Evolutionary conservation across 257 asterid species (phyloP), one percentile per base, ranked within the genome.

Genomic region (Lavandula angustifolia): DNA sequence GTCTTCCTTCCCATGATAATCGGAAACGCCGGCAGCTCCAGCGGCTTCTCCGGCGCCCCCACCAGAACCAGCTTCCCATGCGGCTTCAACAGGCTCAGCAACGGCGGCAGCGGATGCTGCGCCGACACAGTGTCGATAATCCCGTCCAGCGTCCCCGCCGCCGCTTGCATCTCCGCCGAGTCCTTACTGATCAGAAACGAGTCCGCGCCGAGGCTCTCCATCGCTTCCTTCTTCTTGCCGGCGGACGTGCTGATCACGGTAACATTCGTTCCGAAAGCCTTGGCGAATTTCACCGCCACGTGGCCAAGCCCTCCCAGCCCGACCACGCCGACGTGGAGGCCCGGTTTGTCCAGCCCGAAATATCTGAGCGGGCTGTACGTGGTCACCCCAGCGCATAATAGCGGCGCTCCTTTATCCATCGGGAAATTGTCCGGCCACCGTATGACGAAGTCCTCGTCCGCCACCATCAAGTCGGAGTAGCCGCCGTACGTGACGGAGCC

Each of bases 261-360:
- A 0, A 80, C 85, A 37, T 71, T 60, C 2, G 64, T 33, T 1
- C 82, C 82, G 17, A 80, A 74, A 0, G 82, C 85, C 60, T 80
- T 80, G 18, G 76, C 74, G 33, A 76, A 73, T 6, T 74, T 80
- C 0, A 80, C 78, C 1, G 78, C 85, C 17, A 80, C 78, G 13
- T 80, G 85, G 68, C 85, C 85, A 5, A 80, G 75, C 44, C 85
- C 85, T 6, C 85, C 85, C 11, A 76, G 71, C 56, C 85, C 85
- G 31, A 73, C 78, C 0, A 80, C 73, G 6, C 85, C 85, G 12
- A 80, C 3, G 68, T 14, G 59, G 48, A 66, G 67, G n/a, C 80
- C 82, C 3, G 85, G 82, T 63, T 60, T 68, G 66, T 76, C 78
- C 11, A 80, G 78, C 22, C 73, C 75, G 46, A 18, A 68, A 66